Evolutionary conservation across 2,329 filamentous ascomycete species (phyloP), one percentile per base, ranked within the genome.

Genomic region (Grosmannia huntii): DNA sequence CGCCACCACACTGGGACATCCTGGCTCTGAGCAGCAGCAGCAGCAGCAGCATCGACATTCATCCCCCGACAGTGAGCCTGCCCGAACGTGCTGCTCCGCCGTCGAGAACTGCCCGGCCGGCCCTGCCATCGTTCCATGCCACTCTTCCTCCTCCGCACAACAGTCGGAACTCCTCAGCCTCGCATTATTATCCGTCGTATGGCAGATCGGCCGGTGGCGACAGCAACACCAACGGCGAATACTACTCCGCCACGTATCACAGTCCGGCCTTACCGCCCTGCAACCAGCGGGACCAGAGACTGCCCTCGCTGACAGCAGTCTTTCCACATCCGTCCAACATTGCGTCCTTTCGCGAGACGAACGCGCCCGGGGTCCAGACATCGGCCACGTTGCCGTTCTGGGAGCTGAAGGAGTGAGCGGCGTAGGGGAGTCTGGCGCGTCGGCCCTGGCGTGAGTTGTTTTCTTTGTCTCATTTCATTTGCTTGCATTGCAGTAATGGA

Each of bases 1-100:
- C 50, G 14, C 66, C 71, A 6, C 70, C 71, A 2, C 61, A 60
- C 3, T 77, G 74, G 72, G 66, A 64, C 28, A 71, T 77, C 59
- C 61, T 70, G 57, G 68, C 68, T 2, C 61, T 68, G 44, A 60
- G 41, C 41, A 25, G 23, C 46, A 51, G 27, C 53, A 55, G 25
- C 38, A 48, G n/a, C 38, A 48, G 9, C 38, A 33, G 14, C 53
- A 31, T 5, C 14, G 3, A 14, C 49, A 6, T n/a, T n/a, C n/a
- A 4, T 19, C 21, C 4, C 21, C 3, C 21, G 9, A 14, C 46
- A 12, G 41, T 21, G 1, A 49, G 46, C 4, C 21, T 25, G 46
- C 46, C 46, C 10, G 46, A 49, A 27, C 46, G 23, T 25, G 46
- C 23, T n/a, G 44, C n/a, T 5, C 46, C 12, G 4, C 46, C 46